Evolutionary conservation across 2,329 filamentous ascomycete genomes (phyloP).

Genomic region (Calonectria hawksworthii): DNA sequence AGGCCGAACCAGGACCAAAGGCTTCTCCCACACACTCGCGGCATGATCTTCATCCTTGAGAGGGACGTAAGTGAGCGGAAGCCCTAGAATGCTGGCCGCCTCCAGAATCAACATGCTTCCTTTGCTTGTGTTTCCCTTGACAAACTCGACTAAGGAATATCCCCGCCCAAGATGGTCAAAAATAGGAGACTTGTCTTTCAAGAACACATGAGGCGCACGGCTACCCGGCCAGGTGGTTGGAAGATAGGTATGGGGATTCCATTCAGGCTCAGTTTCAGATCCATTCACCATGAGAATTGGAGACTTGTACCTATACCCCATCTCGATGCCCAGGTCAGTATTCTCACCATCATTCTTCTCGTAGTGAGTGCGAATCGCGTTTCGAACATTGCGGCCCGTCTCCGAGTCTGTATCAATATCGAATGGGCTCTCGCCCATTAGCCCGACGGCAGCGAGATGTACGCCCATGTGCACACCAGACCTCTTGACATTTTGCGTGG

Average conservation of each 20-base stretch:
- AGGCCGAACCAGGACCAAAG: neutral
- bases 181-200: conserved; percentile 1
- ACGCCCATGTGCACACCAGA: conserved; percentile 26
- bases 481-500: conserved; percentile 30
- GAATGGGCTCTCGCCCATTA: conserved; percentile 2
- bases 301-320: conserved; percentile 44
- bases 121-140: neutral
- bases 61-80: neutral
- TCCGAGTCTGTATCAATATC: neutral
- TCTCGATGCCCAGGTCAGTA: conserved; percentile 45
- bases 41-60: neutral
- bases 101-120: conserved; percentile 1
- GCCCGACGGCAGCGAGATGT: neutral
- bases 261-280: conserved; percentile 7
- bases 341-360: conserved; percentile 43
- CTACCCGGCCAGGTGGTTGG: conserved; percentile 27
- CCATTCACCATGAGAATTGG: conserved; percentile 5
- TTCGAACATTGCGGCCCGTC: neutral
- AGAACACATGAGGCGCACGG: conserved; percentile 23
- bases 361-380: conserved; percentile 1
- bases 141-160: neutral
- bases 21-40: neutral
- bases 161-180: neutral
- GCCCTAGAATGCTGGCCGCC: neutral
- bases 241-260: conserved; percentile 15